These are phyloP conservation scores for Alternaria sp. DNA, from an alignment of 2,329 filamentous ascomycete species.

Conservation along the genomic window DNA sequence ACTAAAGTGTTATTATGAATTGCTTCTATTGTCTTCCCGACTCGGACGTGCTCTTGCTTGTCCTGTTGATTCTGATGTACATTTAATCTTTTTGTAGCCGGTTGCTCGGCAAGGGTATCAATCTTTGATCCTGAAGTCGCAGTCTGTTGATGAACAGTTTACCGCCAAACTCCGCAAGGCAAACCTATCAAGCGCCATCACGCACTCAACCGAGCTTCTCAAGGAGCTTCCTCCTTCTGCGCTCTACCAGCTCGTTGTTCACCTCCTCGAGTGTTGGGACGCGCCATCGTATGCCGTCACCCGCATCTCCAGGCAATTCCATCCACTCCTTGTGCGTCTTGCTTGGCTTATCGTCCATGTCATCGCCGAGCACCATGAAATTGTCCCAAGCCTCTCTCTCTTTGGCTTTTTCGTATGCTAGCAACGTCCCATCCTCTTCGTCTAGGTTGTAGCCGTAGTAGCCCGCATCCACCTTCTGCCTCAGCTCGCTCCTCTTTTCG, in stretches of 20 bases:
- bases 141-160: slow-evolving; percentile 18
- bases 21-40: slow-evolving; percentile 16
- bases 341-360: slow-evolving; percentile 34
- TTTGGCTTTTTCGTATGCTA: slow-evolving; percentile 82
- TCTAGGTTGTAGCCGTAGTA: slow-evolving; percentile 96
- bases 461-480: slow-evolving; percentile 83
- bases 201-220: slow-evolving; percentile 71
- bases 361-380: slow-evolving; percentile 66
- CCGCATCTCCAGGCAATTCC: slow-evolving; percentile 83
- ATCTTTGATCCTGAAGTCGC: slow-evolving; percentile 10
- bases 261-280: slow-evolving; percentile 89
- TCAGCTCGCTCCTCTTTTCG: slow-evolving; percentile 73
- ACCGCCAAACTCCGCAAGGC: slow-evolving; percentile 4
- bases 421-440: slow-evolving; percentile 83
- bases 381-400: slow-evolving; percentile 81
- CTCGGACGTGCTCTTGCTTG: slow-evolving; percentile 22
- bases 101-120: slow-evolving; percentile 24
- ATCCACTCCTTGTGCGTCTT: slow-evolving; percentile 68
- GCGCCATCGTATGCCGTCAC: slow-evolving; percentile 83
- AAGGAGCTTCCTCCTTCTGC: slow-evolving; percentile 81
- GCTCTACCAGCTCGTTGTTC: slow-evolving; percentile 90
- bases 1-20: background rate
- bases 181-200: background rate
- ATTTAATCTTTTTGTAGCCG: slow-evolving; percentile 14
- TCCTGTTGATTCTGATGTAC: slow-evolving; percentile 17